Conservation (phyloP, 1,284 basidiomycete species). For the Crepidotus sp. region DNA sequence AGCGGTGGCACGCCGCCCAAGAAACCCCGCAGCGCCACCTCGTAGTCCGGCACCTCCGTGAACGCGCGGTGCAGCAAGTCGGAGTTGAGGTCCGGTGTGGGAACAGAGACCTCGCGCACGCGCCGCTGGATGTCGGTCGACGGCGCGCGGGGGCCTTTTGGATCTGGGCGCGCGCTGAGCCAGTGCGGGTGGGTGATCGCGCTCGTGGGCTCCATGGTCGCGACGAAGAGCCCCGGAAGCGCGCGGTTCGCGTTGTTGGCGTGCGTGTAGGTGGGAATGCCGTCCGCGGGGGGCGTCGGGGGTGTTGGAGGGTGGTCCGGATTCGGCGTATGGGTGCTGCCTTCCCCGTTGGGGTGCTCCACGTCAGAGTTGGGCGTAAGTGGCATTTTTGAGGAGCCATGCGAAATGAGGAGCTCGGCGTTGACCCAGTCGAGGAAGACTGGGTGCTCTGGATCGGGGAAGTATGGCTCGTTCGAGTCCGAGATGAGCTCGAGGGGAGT, state of each 20-base stretch:
- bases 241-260: conserved; percentile 39
- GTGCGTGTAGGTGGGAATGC: conserved; percentile 42
- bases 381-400: conserved; percentile 10
- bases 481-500: conserved; percentile 32
- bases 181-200: conserved; percentile 28
- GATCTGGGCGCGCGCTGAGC: conserved; percentile 30
- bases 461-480: conserved; percentile 34
- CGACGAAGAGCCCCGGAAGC: conserved; percentile 44
- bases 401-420: conserved; percentile 68
- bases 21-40: conserved; percentile 72
- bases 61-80: conserved; percentile 50
- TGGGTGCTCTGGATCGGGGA: conserved; percentile 30
- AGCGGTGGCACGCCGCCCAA: conserved; percentile 82
- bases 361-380: background rate
- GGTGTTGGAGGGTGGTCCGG: conserved; percentile 13
- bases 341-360: conserved; percentile 23
- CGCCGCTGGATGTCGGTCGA: conserved; percentile 18
- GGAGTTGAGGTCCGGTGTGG: conserved; percentile 27
- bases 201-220: conserved; percentile 54
- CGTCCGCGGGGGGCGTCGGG: conserved; percentile 10
- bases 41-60: conserved; percentile 78
- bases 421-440: conserved; percentile 71
- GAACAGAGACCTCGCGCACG: conserved; percentile 18
- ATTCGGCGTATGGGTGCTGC: conserved; percentile 14
- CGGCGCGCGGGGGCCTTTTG: conserved; percentile 25